Evolutionary conservation across 2,329 filamentous ascomycete species (phyloP).

Genomic region (Ilyonectria sp.): DNA sequence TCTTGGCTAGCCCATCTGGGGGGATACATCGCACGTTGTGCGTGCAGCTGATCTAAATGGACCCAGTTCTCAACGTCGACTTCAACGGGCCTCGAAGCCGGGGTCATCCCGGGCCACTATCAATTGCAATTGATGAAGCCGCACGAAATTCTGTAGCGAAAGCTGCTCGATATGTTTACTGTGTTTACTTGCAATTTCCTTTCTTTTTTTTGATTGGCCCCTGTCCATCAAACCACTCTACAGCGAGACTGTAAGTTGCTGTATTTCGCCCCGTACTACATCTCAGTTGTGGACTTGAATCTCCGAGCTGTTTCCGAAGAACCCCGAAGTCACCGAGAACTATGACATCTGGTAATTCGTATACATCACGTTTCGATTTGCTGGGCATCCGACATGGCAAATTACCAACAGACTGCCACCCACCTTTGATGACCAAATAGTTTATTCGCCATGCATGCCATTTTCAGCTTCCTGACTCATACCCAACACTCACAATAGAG

Average conservation of each 20-base stretch:
- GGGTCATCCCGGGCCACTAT: neutral
- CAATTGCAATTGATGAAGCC: neutral
- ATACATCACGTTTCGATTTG: neutral
- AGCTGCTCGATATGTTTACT: too few species aligned
- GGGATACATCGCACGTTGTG: neutral
- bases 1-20: neutral
- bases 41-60: neutral
- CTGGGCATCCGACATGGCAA: neutral
- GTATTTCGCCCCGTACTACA: neutral
- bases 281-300: neutral
- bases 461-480: neutral
- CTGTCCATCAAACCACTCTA: too few species aligned
- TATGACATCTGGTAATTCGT: neutral
- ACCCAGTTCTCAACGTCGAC: neutral
- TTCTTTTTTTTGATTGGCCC: too few species aligned
- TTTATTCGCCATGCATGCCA: neutral
- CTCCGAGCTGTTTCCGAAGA: neutral
- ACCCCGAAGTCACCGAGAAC: neutral
- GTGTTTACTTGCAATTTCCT: too few species aligned
- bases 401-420: neutral
- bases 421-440: neutral
- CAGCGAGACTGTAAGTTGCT: too few species aligned
- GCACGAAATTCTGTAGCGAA: too few species aligned
- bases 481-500: slow-evolving; percentile 47
- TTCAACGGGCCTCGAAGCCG: neutral